These are phyloP conservation scores for Citrus australasica DNA, from an alignment of 345 rosid genomes.

Conservation along the genomic window DNA sequence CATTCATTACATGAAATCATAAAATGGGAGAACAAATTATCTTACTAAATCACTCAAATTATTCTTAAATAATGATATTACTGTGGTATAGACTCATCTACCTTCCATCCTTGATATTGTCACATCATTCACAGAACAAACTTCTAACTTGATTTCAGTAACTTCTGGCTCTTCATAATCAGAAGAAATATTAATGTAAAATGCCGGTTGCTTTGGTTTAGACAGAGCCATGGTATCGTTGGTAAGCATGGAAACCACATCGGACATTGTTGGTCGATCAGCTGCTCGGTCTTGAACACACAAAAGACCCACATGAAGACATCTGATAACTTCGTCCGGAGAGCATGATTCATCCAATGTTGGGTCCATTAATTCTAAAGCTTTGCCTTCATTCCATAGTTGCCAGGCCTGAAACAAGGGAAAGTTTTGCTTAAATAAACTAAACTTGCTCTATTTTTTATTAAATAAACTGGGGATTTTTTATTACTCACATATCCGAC, in stretches of 20 bases:
- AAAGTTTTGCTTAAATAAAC: too few relatives aligned
- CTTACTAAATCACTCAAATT: too few relatives aligned
- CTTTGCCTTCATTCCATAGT: constrained; percentile 13
- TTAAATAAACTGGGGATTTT: too few relatives aligned
- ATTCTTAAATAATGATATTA: too few relatives aligned
- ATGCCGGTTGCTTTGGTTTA: not conserved
- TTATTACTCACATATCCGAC: constrained; percentile 14
- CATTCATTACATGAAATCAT: too few relatives aligned
- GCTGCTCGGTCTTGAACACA: constrained; percentile 15
- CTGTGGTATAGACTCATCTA: not conserved
- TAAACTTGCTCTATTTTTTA: too few relatives aligned
- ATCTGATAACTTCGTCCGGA: not conserved
- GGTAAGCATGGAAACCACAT: constrained; percentile 15
- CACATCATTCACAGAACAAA: constrained; percentile 10
- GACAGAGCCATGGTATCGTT: not conserved
- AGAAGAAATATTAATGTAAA: not conserved
- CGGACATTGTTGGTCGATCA: constrained; percentile 19
- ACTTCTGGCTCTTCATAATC: not conserved
- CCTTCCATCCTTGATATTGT: constrained; percentile 14
- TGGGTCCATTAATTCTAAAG: constrained; percentile 11
- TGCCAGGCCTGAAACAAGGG: constrained; percentile 7
- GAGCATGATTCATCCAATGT: not conserved
- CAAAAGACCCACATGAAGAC: constrained; percentile 5
- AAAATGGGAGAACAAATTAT: too few relatives aligned
- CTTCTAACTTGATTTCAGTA: not conserved